A percentile compares a stretch with the other conserved stretches of the same genome.
Conservation (phyloP, 768 basidiomycete genomes). For the Trichaptum fuscoviolaceum region DNA sequence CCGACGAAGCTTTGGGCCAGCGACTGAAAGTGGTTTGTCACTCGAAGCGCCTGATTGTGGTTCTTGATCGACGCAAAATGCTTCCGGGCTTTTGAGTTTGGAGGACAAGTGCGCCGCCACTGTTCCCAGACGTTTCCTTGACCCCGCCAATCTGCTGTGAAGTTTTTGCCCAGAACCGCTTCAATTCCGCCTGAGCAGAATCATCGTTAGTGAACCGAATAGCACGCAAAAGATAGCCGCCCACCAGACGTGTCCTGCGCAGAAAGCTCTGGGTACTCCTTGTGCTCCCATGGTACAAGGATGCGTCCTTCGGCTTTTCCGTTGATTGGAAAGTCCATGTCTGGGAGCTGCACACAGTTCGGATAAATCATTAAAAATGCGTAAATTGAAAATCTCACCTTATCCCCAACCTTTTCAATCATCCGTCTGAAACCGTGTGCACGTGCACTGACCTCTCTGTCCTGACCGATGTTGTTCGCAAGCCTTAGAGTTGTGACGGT, state of each 20-base stretch:
- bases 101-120: constrained; percentile 84
- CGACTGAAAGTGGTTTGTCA: background rate
- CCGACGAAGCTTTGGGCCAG: background rate
- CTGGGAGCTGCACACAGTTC: constrained; percentile 56
- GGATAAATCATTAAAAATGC: constrained; percentile 3
- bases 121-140: constrained; percentile 91
- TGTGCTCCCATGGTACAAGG: constrained; percentile 88
- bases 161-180: constrained; percentile 47
- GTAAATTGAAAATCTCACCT: constrained; percentile 35
- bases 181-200: background rate
- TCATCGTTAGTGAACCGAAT: background rate
- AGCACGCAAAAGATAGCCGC: constrained; percentile 3
- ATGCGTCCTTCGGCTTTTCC: constrained; percentile 93
- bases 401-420: constrained; percentile 61
- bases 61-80: constrained; percentile 68
- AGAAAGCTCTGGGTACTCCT: constrained; percentile 67
- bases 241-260: constrained; percentile 26
- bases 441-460: constrained; percentile 68
- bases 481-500: constrained; percentile 28
- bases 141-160: constrained; percentile 80
- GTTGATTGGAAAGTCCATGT: constrained; percentile 95
- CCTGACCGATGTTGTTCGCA: constrained; percentile 55
- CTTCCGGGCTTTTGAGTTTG: constrained; percentile 71
- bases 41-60: constrained; percentile 20
- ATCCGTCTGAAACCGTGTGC: constrained; percentile 74